Conservation (phyloP, 805 yeast genomes). For the Myxozyma monticola region DNA sequence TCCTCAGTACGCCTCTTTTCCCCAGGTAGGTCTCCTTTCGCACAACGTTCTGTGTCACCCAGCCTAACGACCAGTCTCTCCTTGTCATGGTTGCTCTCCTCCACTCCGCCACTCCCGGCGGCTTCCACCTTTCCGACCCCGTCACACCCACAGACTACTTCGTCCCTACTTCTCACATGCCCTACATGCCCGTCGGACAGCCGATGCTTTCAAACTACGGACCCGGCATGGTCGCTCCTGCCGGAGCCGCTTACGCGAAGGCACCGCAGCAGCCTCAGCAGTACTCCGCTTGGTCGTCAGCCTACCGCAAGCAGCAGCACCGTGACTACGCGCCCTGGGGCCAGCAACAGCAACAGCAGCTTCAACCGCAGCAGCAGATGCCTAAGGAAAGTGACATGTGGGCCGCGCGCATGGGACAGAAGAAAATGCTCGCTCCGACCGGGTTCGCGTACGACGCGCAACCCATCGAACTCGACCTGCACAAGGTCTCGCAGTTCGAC, state of each 20-base stretch:
- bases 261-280: conserved; percentile 1
- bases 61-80: no score
- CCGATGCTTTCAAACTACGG: no score
- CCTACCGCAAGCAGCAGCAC: no score
- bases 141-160: conserved; percentile 18
- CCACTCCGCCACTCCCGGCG: conserved; percentile 1
- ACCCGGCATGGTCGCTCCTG: neutral
- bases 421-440: neutral
- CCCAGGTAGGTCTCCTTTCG: no score
- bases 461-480: neutral
- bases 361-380: neutral
- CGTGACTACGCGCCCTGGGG: no score
- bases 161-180: conserved; percentile 2
- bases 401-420: neutral
- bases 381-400: neutral
- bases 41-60: no score
- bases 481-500: neutral
- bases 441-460: neutral
- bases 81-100: conserved; percentile 16
- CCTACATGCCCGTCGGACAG: conserved; percentile 5
- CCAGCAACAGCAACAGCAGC: neutral
- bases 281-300: no score
- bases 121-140: conserved; percentile 15
- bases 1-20: no score
- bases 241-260: neutral